A percentile compares a stretch with the other conserved stretches of the same genome.
phyloP scores from a whole-genome alignment of 2,329 filamentous ascomycete genomes.

The Truncatella angustata region DNA sequence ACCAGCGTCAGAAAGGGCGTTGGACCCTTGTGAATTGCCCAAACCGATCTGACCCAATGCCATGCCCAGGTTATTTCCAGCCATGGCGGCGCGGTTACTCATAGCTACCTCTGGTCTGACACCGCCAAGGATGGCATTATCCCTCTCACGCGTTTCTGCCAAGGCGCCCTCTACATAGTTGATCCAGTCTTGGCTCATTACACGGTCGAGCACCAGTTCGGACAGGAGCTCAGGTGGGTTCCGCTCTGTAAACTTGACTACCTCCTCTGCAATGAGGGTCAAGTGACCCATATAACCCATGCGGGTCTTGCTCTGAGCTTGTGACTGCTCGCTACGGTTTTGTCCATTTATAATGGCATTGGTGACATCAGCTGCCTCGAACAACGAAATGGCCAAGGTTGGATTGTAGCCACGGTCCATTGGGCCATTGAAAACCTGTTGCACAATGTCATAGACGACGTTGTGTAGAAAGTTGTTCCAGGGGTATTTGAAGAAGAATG shows the following conservation, averaged over 20 bases:
- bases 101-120: conserved; percentile 89
- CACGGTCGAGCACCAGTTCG: conserved; percentile 78
- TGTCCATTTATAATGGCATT: conserved; percentile 91
- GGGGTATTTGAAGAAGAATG: conserved; percentile 97
- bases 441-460: conserved; percentile 97
- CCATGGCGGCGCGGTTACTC: conserved; percentile 68
- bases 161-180: conserved; percentile 92
- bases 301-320: conserved; percentile 80
- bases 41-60: conserved; percentile 47
- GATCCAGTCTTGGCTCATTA: conserved; percentile 88
- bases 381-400: conserved; percentile 84
- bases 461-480: conserved; percentile 99
- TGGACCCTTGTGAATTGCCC: conserved; percentile 45
- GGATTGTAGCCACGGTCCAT: conserved; percentile 97
- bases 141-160: conserved; percentile 88
- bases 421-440: conserved; percentile 97
- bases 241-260: conserved; percentile 96
- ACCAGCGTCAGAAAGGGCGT: conserved; percentile 75
- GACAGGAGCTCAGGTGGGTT: conserved; percentile 87
- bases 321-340: conserved; percentile 79
- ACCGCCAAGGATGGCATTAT: conserved; percentile 96
- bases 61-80: conserved; percentile 45
- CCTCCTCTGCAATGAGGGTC: conserved; percentile 95
- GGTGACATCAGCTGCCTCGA: conserved; percentile 86
- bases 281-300: conserved; percentile 97